Conservation (phyloP, 129 eudicot species). For the Lonicera japonica region DNA sequence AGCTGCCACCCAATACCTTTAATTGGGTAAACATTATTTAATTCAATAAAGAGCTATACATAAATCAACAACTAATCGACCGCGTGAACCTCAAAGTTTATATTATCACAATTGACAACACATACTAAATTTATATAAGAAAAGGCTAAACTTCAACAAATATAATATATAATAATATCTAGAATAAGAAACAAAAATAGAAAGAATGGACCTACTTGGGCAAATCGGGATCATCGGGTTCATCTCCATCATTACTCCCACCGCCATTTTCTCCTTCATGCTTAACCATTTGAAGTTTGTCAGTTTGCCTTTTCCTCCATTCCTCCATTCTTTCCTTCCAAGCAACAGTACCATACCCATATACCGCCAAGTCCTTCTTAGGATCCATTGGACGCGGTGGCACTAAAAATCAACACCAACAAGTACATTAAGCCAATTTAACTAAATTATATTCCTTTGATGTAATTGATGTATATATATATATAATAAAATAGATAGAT, state of each 20-base stretch:
- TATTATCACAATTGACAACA: no score
- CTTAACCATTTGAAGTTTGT: slow-evolving; percentile 74
- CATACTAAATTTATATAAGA: not conserved
- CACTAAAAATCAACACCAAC: slow-evolving; percentile 32
- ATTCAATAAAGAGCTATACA: not conserved
- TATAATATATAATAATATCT: not conserved
- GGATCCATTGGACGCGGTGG: slow-evolving; percentile 96
- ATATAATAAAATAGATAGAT: not conserved
- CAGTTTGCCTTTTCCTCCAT: slow-evolving; percentile 81
- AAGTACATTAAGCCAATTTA: not conserved
- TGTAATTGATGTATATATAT: no score
- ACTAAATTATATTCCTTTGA: no score
- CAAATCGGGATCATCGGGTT: slow-evolving; percentile 75
- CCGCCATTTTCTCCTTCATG: slow-evolving; percentile 53
- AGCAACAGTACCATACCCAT: slow-evolving; percentile 93
- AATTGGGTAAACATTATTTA: not conserved
- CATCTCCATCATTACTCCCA: slow-evolving; percentile 44
- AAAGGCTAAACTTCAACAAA: not conserved
- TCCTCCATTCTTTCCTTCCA: slow-evolving; percentile 98
- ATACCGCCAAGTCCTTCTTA: slow-evolving; percentile 83
- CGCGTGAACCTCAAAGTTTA: no score
- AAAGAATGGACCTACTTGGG: slow-evolving; percentile 52
- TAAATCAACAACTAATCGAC: not conserved
- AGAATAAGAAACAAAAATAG: not conserved
- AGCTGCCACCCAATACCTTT: not conserved